A percentile compares a stretch with the other conserved stretches of the same genome.
Evolutionary conservation across 805 yeast genomes (phyloP).

Genomic region (Barnettozyma salicaria): DNA sequence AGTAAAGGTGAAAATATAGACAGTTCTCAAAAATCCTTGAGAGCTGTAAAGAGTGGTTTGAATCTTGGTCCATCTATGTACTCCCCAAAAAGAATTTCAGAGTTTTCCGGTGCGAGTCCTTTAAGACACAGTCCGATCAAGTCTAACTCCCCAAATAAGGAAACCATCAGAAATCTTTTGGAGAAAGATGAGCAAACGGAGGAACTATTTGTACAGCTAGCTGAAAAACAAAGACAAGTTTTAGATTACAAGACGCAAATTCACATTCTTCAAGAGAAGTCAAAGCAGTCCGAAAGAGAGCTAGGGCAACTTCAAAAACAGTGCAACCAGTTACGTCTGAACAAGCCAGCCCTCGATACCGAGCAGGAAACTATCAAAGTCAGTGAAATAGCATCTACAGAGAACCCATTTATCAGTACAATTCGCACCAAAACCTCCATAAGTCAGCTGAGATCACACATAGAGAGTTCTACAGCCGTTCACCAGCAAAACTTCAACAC

Average conservation of each 20-base stretch:
- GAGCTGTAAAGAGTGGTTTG: slow-evolving; percentile 8
- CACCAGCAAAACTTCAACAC: slow-evolving; percentile 17
- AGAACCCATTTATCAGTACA: slow-evolving; percentile 1
- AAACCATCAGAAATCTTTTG: neutral
- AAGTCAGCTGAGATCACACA: slow-evolving; percentile 8
- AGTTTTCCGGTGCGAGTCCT: neutral
- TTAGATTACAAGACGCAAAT: slow-evolving; percentile 41
- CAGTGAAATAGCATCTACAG: neutral
- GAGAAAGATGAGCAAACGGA: slow-evolving; percentile 10
- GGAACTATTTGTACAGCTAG: slow-evolving; percentile 33
- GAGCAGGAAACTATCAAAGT: too few relatives aligned
- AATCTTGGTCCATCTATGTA: slow-evolving; percentile 6
- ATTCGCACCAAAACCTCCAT: slow-evolving; percentile 15
- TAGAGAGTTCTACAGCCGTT: slow-evolving; percentile 6
- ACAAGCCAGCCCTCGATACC: too few relatives aligned
- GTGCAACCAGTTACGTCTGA: slow-evolving; percentile 20
- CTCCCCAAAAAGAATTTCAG: slow-evolving; percentile 7
- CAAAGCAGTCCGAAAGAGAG: slow-evolving; percentile 36
- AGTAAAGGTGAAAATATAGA: neutral
- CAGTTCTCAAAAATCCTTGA: neutral
- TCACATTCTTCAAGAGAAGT: slow-evolving; percentile 29
- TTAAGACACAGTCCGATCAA: neutral
- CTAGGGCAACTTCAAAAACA: slow-evolving; percentile 30
- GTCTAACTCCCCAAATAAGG: neutral
- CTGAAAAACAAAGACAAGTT: slow-evolving; percentile 49